Base-by-base conservation (phyloP, 1,284 basidiomycete genomes). In the Ganoderma leucocontextum region DNA sequence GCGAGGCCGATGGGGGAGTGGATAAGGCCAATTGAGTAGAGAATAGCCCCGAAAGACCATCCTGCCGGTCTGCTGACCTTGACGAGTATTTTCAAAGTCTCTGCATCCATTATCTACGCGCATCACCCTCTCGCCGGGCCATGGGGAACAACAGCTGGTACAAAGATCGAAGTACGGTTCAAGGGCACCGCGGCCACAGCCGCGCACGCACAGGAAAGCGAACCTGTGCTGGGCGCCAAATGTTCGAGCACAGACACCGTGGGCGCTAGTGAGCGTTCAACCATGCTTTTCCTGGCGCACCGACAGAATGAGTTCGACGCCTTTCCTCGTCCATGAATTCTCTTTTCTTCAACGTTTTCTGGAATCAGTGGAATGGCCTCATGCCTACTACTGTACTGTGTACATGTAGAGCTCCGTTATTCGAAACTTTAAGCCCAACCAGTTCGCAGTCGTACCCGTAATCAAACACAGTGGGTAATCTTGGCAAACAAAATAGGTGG, bases 41-140 rank as follows among this genome's bases (percentile, higher is more conserved):
- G 64, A 10, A 65, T 72, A 6, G 71, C 69, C 10, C 67, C 71
- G 19, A 72, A 72, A 22, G 29, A 65, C 69, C 67, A 70, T 39
- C 71, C 69, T 13, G 62, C 49, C 2, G 69, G 67, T 3, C 69
- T 47, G 44, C 66, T 67, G 17, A 63, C 68, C 35, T 63, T 70
- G 42, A 69, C 6, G 29, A 70, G 9, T 9, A 36, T 53, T n/a
- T 1, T 33, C 15, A 60, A 22, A n/a, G 13, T 29, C 6, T 39
- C n/a, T 12, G 5, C 4, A 13, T 29, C 12, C 59, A 60, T 60
- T 22, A 5, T 12, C 22, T 49, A 10, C 3, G 47, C 19, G 19
- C 41, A 60, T 60, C 22, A 41, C 41, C 25, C n/a, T 35, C 29
- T 25, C 25, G 47, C 22, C 0, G 22, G 29, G 29, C 29, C 29